phyloP scores from a whole-genome alignment of 306 rosid species.

The Acacia acuminata region DNA sequence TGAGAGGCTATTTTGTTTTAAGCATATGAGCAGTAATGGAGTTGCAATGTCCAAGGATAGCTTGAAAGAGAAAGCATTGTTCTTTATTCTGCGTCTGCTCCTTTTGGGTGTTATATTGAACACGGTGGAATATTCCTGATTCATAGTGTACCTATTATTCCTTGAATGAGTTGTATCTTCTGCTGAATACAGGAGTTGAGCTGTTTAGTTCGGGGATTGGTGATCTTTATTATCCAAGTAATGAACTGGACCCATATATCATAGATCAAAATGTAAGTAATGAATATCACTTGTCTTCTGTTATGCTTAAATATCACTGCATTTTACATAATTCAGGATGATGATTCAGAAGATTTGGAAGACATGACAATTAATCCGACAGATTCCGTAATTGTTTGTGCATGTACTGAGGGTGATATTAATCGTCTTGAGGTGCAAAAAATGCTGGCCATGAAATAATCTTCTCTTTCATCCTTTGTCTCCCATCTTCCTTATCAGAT shows the following conservation, averaged over 20 bases:
- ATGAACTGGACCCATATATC: slow-evolving; percentile 81
- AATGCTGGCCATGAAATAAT: slow-evolving; percentile 1
- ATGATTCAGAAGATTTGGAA: slow-evolving; percentile 78
- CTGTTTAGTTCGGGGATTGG: slow-evolving; percentile 66
- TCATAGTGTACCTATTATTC: background rate
- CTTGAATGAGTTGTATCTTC: slow-evolving; percentile 23
- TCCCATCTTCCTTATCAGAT: background rate
- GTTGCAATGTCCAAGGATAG: background rate
- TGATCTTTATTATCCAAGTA: slow-evolving; percentile 69
- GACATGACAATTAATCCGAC: slow-evolving; percentile 71
- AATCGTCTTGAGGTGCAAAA: slow-evolving; percentile 63
- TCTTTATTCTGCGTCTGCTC: background rate
- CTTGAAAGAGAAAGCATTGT: background rate
- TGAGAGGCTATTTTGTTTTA: background rate
- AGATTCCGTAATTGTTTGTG: slow-evolving; percentile 77
- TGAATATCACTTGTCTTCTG: background rate
- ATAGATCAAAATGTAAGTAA: slow-evolving; percentile 54
- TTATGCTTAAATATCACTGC: background rate
- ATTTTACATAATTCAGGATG: slow-evolving; percentile 45
- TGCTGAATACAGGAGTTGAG: slow-evolving; percentile 56
- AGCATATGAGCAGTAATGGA: background rate
- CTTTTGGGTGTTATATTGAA: background rate
- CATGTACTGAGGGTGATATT: slow-evolving; percentile 64
- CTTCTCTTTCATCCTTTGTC: background rate
- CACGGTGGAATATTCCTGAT: background rate